These are phyloP conservation scores for Isatis tinctoria DNA, from an alignment of 345 rosid genomes.

Conservation along the genomic window DNA sequence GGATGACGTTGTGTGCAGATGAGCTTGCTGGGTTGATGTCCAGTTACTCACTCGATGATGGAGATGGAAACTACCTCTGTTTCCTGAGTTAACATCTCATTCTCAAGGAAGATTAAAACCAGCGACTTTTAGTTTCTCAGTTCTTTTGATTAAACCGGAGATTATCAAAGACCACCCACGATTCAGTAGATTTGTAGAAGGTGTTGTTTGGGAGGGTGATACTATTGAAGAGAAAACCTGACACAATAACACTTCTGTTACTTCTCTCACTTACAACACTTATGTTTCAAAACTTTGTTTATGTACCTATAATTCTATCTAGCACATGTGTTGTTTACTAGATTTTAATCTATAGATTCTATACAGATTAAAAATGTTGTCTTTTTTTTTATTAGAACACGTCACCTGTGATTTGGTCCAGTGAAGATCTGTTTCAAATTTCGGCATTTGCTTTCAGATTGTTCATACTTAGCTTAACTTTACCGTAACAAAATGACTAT, in stretches of 20 bases:
- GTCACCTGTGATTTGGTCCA: background rate
- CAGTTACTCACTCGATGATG: slow-evolving; percentile 31
- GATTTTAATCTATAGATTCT: slow-evolving; percentile 1
- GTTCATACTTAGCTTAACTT: background rate
- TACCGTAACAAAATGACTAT: background rate
- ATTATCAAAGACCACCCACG: slow-evolving; percentile 11
- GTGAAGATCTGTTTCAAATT: background rate
- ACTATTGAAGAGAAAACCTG: background rate
- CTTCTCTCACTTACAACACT: background rate
- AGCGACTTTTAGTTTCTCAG: slow-evolving; percentile 10
- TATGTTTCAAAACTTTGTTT: slow-evolving; percentile 13
- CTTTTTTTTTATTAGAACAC: background rate
- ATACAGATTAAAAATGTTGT: background rate
- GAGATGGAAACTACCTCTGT: slow-evolving; percentile 7
- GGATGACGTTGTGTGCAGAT: slow-evolving; percentile 20
- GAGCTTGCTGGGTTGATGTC: slow-evolving; percentile 16
- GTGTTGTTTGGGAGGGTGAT: slow-evolving; percentile 6
- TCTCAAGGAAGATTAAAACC: background rate
- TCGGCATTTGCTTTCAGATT: background rate
- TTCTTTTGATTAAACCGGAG: slow-evolving; percentile 1
- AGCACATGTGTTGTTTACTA: background rate
- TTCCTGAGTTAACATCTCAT: background rate
- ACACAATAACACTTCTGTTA: slow-evolving; percentile 8
- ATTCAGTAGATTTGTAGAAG: slow-evolving; percentile 22
- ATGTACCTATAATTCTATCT: slow-evolving; percentile 15